A percentile compares a stretch with the other conserved stretches of the same genome.
Evolutionary conservation across 345 rosid species (phyloP).

Genomic region (Eucalyptus brandiana): DNA sequence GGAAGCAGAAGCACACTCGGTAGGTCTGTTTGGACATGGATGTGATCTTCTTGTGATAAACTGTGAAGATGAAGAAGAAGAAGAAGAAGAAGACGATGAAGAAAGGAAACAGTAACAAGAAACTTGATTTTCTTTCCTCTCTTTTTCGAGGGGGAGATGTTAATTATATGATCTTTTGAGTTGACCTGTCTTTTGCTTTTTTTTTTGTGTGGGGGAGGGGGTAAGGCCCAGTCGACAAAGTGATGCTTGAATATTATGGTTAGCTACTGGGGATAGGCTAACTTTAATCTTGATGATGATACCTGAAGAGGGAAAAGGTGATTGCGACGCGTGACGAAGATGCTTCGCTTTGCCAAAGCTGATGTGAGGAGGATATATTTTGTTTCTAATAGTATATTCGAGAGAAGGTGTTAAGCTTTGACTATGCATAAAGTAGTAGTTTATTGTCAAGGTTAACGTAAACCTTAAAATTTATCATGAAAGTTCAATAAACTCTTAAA

Average conservation of each 20-base stretch:
- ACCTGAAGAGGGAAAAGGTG: background rate
- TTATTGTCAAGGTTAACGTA: fast-evolving
- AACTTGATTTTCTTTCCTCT: background rate
- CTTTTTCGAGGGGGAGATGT: background rate
- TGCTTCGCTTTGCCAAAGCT: background rate
- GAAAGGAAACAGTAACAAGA: background rate
- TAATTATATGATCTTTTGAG: background rate
- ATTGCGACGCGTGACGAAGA: background rate
- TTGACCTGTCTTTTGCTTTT: background rate
- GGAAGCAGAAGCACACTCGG: constrained; percentile 44
- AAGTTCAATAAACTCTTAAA: fast-evolving
- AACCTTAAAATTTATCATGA: fast-evolving
- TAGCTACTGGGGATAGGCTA: background rate
- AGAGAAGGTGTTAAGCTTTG: background rate
- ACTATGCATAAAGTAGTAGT: background rate
- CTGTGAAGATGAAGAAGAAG: background rate
- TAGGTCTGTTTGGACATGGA: constrained; percentile 14
- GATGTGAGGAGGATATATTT: background rate
- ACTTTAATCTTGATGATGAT: background rate
- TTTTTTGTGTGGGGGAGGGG: background rate
- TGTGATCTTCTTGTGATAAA: background rate
- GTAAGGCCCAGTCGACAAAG: background rate
- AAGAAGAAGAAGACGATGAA: background rate
- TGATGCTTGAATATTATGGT: background rate
- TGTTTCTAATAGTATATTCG: background rate